Base-by-base conservation (phyloP, 2,329 filamentous ascomycete species). In the Xylaria sp. region DNA sequence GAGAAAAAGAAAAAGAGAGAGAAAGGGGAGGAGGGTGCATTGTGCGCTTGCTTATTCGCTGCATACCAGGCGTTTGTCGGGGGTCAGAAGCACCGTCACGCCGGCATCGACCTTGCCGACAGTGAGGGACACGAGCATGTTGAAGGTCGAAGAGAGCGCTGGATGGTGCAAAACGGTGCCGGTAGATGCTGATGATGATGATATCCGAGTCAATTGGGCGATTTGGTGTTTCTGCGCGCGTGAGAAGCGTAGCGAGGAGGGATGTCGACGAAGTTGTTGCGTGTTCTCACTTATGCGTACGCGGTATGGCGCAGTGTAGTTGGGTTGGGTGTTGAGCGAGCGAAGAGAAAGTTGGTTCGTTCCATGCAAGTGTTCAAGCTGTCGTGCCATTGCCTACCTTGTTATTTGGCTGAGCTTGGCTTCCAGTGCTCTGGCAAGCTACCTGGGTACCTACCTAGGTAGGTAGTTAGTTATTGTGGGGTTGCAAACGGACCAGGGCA, bases 51-150 rank as follows among this genome's bases (percentile, higher is more conserved):
- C 2, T n/a, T 39, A 7, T 21, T 6, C 24, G 36, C 21, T 56
- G 53, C 64, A 50, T 89, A 98, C 95, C 76, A 99, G 87, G 79
- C 96, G 91, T 83, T 98, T 98, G 82, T 99, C 96, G 79, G 97
- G 92, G 56, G 96, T 99, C 78, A 99, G 85, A 64, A 99, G 90
- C 70, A 99, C 96, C 58, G 96, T 97, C 79, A 99, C 95, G 82
- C 96, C 96, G 77, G 96, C 96, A 82, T 99, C 96, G 82, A 99
- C 96, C 85, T 99, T 99, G 85, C 96, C 96, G 82, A 99, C 96
- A 59, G 95, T 98, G 79, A 99, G 88, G 74, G 96, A 98, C 82
- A 99, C 93, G 78, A 98, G 88, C 96, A 99, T 98, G 59, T 79
- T 86, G 67, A 60, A 42, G 47, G 50, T 51, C 24, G 50, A n/a